phyloP scores from a whole-genome alignment of 2,329 filamentous ascomycete genomes.

The Talaromyces sp. region DNA sequence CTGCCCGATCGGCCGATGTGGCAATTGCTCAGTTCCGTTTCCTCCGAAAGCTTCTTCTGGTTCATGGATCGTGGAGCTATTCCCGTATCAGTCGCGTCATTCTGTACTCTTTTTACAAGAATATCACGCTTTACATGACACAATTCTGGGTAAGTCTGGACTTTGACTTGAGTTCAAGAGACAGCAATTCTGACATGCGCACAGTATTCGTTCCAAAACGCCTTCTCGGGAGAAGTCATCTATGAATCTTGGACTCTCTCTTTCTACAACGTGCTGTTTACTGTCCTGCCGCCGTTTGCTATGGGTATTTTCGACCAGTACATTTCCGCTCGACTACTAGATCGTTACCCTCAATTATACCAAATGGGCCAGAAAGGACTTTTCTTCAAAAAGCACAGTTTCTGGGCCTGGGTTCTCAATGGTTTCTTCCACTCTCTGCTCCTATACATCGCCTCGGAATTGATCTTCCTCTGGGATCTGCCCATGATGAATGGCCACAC shows the following conservation, averaged over 20 bases:
- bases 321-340: conserved; percentile 87
- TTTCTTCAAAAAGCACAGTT: conserved; percentile 92
- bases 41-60: conserved; percentile 87
- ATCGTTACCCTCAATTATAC: conserved; percentile 96
- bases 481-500: conserved; percentile 76
- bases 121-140: conserved; percentile 97
- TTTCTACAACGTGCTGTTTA: conserved; percentile 99
- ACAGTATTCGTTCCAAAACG: conserved; percentile 95
- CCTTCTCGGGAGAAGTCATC: conserved; percentile 95
- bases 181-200: conserved; percentile 28
- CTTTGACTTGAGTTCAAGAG: background rate
- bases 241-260: conserved; percentile 99
- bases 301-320: conserved; percentile 98
- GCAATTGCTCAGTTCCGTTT: conserved; percentile 95
- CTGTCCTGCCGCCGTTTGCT: conserved; percentile 86
- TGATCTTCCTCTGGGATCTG: conserved; percentile 81
- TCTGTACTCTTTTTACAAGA: conserved; percentile 99
- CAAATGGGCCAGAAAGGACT: conserved; percentile 87
- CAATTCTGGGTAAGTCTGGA: conserved; percentile 84
- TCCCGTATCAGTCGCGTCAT: conserved; percentile 97
- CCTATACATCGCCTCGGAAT: conserved; percentile 81
- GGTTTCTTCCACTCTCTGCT: conserved; percentile 95
- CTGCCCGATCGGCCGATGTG: conserved; percentile 92
- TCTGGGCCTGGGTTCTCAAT: conserved; percentile 88
- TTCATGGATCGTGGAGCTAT: conserved; percentile 97